Conservation (phyloP, 352 stramenopile genomes). For the Stephanocyclus meneghinianus region DNA sequence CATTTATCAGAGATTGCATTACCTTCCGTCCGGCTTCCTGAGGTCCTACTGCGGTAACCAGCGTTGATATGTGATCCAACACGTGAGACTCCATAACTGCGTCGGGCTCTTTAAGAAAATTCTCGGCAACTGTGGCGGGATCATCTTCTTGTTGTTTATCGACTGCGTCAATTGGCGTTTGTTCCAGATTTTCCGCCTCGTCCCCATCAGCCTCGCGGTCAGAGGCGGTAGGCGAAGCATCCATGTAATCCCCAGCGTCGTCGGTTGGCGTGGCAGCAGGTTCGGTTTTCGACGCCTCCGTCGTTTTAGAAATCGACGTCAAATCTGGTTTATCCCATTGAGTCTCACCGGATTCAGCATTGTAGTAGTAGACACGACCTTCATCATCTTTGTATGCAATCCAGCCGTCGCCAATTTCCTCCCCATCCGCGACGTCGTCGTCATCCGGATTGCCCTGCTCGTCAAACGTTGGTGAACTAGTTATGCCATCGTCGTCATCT, state of each 20-base stretch:
- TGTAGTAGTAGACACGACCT: conserved; percentile 80
- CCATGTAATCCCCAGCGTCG: conserved; percentile 1
- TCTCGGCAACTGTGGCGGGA: conserved; percentile 20
- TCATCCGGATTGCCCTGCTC: conserved; percentile 5
- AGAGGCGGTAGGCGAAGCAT: not conserved
- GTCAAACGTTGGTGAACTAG: conserved; percentile 2
- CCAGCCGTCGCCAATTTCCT: conserved; percentile 54
- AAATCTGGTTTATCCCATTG: conserved; percentile 79
- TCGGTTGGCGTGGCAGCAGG: not conserved
- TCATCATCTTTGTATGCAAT: conserved; percentile 69
- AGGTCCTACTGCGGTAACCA: conserved; percentile 57
- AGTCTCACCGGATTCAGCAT: conserved; percentile 68
- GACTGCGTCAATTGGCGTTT: not conserved
- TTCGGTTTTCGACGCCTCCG: not conserved
- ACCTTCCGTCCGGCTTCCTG: conserved; percentile 48
- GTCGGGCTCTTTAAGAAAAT: conserved; percentile 64
- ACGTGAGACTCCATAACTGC: conserved; percentile 70
- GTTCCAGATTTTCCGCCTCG: not conserved
- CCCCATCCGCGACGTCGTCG: conserved; percentile 21
- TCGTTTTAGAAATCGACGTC: not conserved
- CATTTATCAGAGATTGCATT: conserved; percentile 62
- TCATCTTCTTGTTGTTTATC: conserved; percentile 25
- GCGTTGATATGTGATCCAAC: conserved; percentile 55
- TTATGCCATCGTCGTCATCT: conserved; percentile 7
- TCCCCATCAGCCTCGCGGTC: conserved; percentile 2